These are phyloP conservation scores for Fonsecaea pedrosoi DNA, from an alignment of 2,329 filamentous ascomycete genomes.

Conservation along the genomic window DNA sequence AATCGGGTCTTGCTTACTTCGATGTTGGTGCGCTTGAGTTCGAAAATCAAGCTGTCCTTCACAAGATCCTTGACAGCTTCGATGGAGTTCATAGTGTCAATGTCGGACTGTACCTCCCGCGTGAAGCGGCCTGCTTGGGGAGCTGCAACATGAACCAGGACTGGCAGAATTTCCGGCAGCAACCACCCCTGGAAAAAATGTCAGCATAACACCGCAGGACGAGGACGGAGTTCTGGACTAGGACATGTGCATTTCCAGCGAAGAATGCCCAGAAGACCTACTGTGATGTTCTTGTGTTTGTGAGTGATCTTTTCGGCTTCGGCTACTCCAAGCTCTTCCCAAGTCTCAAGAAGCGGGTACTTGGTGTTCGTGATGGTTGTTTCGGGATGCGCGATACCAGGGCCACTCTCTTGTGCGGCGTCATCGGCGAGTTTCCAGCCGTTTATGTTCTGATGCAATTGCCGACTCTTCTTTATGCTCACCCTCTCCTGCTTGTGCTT, in stretches of 20 bases:
- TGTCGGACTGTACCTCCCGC: constrained; percentile 23
- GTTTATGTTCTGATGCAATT: background rate
- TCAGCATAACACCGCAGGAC: background rate
- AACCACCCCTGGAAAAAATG: constrained; percentile 3
- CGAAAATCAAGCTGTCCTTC: constrained; percentile 15
- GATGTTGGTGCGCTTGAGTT: constrained; percentile 16
- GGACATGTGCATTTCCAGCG: background rate
- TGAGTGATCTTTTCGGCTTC: constrained; percentile 7
- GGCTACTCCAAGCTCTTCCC: constrained; percentile 17
- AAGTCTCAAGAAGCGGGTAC: constrained; percentile 19
- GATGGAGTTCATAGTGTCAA: constrained; percentile 22
- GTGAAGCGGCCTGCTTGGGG: constrained; percentile 21
- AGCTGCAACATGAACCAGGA: constrained; percentile 21
- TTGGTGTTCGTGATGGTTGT: constrained; percentile 12
- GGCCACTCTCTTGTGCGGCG: background rate
- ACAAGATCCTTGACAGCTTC: constrained; percentile 26
- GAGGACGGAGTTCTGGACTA: background rate
- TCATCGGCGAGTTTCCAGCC: background rate
- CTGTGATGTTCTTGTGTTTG: constrained; percentile 3
- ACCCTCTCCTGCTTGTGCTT: background rate
- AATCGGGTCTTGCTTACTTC: constrained; percentile 6
- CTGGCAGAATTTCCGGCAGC: constrained; percentile 17
- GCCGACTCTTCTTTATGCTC: background rate
- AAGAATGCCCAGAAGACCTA: background rate
- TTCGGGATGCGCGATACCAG: background rate